Evolutionary conservation across 495 filamentous ascomycete genomes (phyloP).

Genomic region (Penicillium lividum): DNA sequence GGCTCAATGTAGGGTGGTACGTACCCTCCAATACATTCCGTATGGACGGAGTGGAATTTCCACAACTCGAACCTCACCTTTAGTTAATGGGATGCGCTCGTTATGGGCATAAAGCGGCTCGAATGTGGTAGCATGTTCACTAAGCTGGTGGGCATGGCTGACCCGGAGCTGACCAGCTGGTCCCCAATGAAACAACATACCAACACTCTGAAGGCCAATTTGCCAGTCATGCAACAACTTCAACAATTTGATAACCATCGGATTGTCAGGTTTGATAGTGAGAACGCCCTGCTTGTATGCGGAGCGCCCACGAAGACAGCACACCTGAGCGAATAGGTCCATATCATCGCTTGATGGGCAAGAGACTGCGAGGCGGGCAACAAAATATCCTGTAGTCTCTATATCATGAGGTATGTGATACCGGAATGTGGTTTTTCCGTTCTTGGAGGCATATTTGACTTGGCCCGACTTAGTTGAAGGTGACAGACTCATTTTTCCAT

Average conservation of each 20-base stretch:
- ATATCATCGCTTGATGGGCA: not conserved
- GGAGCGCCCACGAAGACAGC: not conserved
- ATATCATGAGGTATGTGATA: not conserved
- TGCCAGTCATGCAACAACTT: not conserved
- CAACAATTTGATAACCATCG: not conserved
- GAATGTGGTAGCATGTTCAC: not conserved
- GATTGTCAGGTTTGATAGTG: not conserved
- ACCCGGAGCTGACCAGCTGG: not conserved
- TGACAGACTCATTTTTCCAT: not conserved
- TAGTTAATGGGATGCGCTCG: not conserved
- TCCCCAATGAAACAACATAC: not conserved
- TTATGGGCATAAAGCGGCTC: not conserved
- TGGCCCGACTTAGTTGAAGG: not conserved
- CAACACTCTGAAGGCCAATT: not conserved
- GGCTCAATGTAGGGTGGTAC: not conserved
- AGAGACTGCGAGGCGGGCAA: not conserved
- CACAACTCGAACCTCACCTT: not conserved
- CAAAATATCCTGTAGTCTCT: not conserved
- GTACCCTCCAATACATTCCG: not conserved
- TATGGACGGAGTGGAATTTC: not conserved
- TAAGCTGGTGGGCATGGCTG: not conserved
- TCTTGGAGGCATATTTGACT: not conserved
- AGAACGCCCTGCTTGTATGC: not conserved
- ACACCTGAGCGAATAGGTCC: not conserved
- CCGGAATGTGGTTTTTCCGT: not conserved